These are phyloP conservation scores for Buxus sempervirens DNA, from an alignment of 164 flowering plant species.

Conservation along the genomic window DNA sequence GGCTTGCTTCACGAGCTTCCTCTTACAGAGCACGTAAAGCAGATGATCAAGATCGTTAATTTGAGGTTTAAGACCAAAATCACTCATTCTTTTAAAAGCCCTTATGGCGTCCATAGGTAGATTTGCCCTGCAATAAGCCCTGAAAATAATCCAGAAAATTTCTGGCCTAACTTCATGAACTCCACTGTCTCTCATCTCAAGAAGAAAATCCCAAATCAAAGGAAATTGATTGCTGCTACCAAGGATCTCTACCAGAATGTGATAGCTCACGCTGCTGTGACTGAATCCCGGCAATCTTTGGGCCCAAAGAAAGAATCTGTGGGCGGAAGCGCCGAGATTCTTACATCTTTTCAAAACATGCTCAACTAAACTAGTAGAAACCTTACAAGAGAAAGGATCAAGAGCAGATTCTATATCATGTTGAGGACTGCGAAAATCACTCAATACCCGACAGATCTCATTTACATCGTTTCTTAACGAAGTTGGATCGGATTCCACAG, in stretches of 20 bases:
- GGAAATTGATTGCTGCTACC: conserved; percentile 78
- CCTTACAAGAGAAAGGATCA: conserved; percentile 27
- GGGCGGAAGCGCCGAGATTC: conserved; percentile 66
- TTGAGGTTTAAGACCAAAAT: conserved; percentile 55
- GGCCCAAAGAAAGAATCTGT: conserved; percentile 85
- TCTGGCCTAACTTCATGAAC: conserved; percentile 34
- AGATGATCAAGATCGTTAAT: conserved; percentile 61
- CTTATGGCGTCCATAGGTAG: conserved; percentile 74
- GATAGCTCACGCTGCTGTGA: conserved; percentile 49
- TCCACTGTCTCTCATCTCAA: conserved; percentile 43
- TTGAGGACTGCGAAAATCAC: conserved; percentile 73
- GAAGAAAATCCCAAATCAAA: conserved; percentile 75
- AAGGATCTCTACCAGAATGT: conserved; percentile 57
- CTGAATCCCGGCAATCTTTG: conserved; percentile 40
- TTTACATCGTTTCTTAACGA: conserved; percentile 30
- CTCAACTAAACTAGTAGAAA: conserved; percentile 54
- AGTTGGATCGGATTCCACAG: background rate
- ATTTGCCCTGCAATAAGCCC: conserved; percentile 64
- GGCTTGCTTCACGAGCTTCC: conserved; percentile 58
- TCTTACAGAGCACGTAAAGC: conserved; percentile 52
- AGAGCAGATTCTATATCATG: conserved; percentile 74
- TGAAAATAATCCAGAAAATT: conserved; percentile 64
- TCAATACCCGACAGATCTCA: conserved; percentile 65
- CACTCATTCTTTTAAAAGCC: conserved; percentile 66
- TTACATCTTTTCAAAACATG: conserved; percentile 82